Percentiles rank a stretch among this genome's conserved stretches.
Conservation (phyloP, 305 asterid genomes). For the Fraxinus sp. region DNA sequence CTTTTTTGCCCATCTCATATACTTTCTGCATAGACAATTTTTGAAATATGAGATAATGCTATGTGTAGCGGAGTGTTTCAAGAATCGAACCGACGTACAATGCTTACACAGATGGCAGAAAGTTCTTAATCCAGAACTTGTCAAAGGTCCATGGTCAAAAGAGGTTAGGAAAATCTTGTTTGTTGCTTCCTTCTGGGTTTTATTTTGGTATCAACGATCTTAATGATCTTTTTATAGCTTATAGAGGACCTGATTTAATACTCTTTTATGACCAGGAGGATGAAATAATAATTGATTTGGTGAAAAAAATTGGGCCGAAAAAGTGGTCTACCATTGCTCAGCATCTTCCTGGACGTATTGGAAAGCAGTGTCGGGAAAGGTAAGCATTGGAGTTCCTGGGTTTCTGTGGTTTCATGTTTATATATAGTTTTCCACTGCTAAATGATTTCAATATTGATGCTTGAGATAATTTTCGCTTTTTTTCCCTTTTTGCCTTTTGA, state of each 20-base stretch:
- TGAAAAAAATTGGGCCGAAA: slow-evolving; percentile 79
- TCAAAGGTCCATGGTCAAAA: slow-evolving; percentile 99
- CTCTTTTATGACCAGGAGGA: slow-evolving; percentile 67
- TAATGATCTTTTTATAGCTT: slow-evolving; percentile 19
- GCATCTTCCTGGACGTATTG: slow-evolving; percentile 95
- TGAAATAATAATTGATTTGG: slow-evolving; percentile 73
- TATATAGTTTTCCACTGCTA: background rate
- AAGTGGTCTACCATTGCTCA: slow-evolving; percentile 98
- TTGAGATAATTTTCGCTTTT: background rate
- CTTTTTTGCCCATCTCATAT: background rate
- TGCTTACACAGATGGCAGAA: slow-evolving; percentile 99
- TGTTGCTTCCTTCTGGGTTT: slow-evolving; percentile 13
- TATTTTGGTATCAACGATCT: slow-evolving; percentile 2
- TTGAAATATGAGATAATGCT: slow-evolving; percentile 9
- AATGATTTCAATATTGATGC: background rate
- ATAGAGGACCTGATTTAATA: slow-evolving; percentile 21
- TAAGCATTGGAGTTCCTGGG: slow-evolving; percentile 28
- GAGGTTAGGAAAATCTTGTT: slow-evolving; percentile 56
- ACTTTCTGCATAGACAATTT: background rate
- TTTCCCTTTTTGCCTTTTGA: background rate
- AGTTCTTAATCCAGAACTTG: slow-evolving; percentile 98
- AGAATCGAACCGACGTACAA: slow-evolving; percentile 97
- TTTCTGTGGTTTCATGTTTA: background rate
- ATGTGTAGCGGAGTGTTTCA: slow-evolving; percentile 86
- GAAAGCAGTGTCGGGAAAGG: slow-evolving; percentile 99